Evolutionary conservation across 495 filamentous ascomycete genomes (phyloP).

Genomic region (Daldinia grandis): DNA sequence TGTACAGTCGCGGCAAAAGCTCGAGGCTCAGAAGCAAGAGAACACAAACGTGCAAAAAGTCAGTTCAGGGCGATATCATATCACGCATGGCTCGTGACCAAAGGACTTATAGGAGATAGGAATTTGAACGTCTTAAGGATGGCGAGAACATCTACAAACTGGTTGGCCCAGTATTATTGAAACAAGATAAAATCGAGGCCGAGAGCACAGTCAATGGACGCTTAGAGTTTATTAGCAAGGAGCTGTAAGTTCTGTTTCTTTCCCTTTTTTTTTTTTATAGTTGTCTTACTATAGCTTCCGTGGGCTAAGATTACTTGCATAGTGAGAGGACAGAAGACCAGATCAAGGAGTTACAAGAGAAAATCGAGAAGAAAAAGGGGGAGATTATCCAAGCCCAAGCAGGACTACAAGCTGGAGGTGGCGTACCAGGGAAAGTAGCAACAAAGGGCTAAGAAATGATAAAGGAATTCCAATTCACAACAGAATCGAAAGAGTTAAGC

Average conservation of each 20-base stretch:
- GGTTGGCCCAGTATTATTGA: slow-evolving; percentile 89
- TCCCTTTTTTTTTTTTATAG: too few relatives aligned
- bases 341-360: slow-evolving; percentile 80
- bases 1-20: slow-evolving; percentile 84
- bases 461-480: neutral
- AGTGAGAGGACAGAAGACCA: slow-evolving; percentile 85
- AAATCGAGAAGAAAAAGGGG: slow-evolving; percentile 78
- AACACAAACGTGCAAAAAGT: slow-evolving; percentile 89
- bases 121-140: slow-evolving; percentile 80
- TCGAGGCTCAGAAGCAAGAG: slow-evolving; percentile 93
- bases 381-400: slow-evolving; percentile 60
- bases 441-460: slow-evolving; percentile 25
- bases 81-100: neutral
- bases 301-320: slow-evolving; percentile 17
- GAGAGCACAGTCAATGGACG: slow-evolving; percentile 87
- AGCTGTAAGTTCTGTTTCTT: slow-evolving; percentile 72
- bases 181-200: slow-evolving; percentile 91
- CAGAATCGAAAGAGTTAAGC: neutral
- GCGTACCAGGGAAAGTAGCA: slow-evolving; percentile 38
- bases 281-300: neutral
- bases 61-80: slow-evolving; percentile 4
- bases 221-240: slow-evolving; percentile 90
- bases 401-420: slow-evolving; percentile 49
- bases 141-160: slow-evolving; percentile 94
- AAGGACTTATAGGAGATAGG: slow-evolving; percentile 57